Base-by-base conservation (phyloP, 805 yeast genomes). In the Wickerhamiella kurtzmanii region DNA sequence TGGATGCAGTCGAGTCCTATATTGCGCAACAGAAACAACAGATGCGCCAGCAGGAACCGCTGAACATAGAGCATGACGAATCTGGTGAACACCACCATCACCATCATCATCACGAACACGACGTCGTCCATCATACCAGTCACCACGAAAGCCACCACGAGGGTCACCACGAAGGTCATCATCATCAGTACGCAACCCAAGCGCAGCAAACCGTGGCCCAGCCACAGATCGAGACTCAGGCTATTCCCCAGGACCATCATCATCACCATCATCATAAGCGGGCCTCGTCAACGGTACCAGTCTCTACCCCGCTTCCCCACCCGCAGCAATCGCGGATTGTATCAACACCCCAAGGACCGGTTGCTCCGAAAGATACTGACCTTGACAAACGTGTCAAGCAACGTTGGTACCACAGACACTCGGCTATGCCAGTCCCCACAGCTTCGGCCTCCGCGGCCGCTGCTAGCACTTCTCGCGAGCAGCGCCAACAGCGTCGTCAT, bases 301-400 rank as follows among this genome's bases (percentile, higher is more conserved):
- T 20, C 39, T 43, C 36, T 32, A 6, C 17, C 39, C 2, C 19
- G 36, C n/a, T 25, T 20, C 25, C 22, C 3, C n/a, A n/a, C 3
- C 22, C 8, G 13, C 22, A 35, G 39, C 35, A 35, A 37, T n/a
- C 16, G 20, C 28, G 46, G 52, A 41, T 51, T 52, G 25, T 48
- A 49, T 35, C 45, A 52, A 13, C 46, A 20, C 20, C 17, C 18
- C 21, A 17, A 36, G 37, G 36, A 25, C 32, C 32, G 6, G 32
- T 25, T 11, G 9, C 32, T 11, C 32, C 6, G 32, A 25, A 11
- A 25, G 32, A 25, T 6, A 6, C 11, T 11, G 32, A 25, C 32
- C n/a, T n/a, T n/a, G 32, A 25, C 32, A 25, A 25, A 11, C 32
- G 32, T n/a, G n/a, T n/a, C 32, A 25, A 25, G 11, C 32, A 25